phyloP scores from a whole-genome alignment of 345 rosid species.

The Citrus australasica region DNA sequence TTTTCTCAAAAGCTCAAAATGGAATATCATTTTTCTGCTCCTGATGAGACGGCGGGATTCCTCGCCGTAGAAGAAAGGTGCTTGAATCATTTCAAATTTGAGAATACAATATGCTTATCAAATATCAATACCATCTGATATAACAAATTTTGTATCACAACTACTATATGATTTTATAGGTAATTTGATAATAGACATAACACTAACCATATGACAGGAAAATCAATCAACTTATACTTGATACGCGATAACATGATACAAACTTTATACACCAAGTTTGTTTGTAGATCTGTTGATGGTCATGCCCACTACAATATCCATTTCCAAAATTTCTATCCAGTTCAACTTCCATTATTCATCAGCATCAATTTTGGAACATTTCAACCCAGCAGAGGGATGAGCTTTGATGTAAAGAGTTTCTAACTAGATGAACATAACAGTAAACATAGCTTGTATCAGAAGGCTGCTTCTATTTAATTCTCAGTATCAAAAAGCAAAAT shows the following conservation, averaged over 20 bases:
- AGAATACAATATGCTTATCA: neutral
- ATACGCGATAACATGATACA: too few species aligned
- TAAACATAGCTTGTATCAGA: neutral
- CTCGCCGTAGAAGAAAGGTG: neutral
- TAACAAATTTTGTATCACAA: too few species aligned
- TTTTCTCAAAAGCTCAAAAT: neutral
- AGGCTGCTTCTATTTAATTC: neutral
- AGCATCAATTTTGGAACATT: neutral
- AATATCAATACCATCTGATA: too few species aligned
- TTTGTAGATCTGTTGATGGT: neutral
- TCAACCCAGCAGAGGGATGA: neutral
- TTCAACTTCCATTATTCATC: neutral
- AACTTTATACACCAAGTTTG: too few species aligned
- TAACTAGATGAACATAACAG: neutral
- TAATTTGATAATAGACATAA: too few species aligned
- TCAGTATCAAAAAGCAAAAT: neutral
- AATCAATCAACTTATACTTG: too few species aligned
- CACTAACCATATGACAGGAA: too few species aligned
- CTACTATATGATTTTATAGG: too few species aligned
- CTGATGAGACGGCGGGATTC: neutral
- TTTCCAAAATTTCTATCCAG: neutral
- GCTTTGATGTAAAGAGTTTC: neutral
- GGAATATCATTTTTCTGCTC: neutral
- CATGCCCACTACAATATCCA: neutral
- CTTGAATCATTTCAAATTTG: neutral